Conservation (phyloP, 345 rosid species). For the Eucalyptus marginata region DNA sequence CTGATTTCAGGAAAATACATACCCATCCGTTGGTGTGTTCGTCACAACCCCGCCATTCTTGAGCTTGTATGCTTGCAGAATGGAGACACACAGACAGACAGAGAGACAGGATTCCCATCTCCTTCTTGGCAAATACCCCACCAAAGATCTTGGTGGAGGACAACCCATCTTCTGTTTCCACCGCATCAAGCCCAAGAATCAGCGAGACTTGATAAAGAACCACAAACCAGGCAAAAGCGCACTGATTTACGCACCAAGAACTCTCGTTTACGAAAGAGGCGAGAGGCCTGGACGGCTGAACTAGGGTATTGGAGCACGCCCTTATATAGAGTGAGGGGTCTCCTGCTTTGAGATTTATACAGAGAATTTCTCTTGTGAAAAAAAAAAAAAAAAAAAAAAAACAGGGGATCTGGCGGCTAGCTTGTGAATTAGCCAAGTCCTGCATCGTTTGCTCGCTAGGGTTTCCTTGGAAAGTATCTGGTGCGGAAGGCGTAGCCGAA, state of each 20-base stretch:
- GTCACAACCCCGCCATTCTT: not conserved
- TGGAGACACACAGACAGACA: not conserved
- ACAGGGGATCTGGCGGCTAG: not conserved
- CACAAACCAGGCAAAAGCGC: not conserved
- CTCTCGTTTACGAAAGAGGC: not conserved
- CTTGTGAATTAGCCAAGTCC: not conserved
- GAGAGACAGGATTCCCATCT: not conserved
- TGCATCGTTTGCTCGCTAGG: not conserved
- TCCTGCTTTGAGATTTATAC: not conserved
- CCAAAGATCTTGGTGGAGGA: not conserved
- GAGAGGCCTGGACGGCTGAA: not conserved
- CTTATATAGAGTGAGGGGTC: accelerated
- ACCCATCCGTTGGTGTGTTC: not conserved
- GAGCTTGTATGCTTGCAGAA: not conserved
- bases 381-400: not conserved
- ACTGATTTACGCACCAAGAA: not conserved
- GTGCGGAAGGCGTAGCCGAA: not conserved
- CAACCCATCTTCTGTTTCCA: not conserved
- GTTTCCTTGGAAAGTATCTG: not conserved
- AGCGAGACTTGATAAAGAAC: not conserved
- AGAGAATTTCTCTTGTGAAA: not conserved
- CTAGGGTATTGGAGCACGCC: not conserved
- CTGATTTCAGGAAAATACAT: not conserved
- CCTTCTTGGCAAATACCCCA: not conserved
- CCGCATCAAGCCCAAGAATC: not conserved